Percentiles rank a stretch among this genome's conserved stretches.
phyloP scores from a whole-genome alignment of 805 yeast genomes.

The Wickerhamomyces bisporus region DNA sequence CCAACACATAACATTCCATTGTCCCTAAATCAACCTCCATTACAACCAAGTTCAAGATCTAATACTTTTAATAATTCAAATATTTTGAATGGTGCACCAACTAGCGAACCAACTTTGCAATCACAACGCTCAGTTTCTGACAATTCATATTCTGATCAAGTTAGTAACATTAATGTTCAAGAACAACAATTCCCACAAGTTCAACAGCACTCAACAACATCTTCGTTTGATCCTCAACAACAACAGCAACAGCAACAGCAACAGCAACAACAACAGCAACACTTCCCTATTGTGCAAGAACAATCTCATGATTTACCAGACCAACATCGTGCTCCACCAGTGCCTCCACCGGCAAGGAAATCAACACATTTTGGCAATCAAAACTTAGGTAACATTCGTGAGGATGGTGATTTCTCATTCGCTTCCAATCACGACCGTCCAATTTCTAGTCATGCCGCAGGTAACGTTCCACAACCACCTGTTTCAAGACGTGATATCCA shows the following conservation, averaged over 20 bases:
- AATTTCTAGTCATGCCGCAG: too few relatives aligned
- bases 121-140: conserved; percentile 1
- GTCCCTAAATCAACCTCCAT: conserved; percentile 30
- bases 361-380: conserved; percentile 24
- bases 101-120: not conserved
- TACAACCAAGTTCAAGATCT: conserved; percentile 29
- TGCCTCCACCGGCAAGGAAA: conserved; percentile 54
- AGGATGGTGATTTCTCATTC: conserved; percentile 21
- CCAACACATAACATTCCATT: conserved; percentile 10
- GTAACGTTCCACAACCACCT: conserved; percentile 13
- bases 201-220: not conserved
- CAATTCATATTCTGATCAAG: conserved; percentile 12
- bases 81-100: conserved; percentile 2
- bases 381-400: conserved; percentile 26
- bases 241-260: conserved; percentile 10
- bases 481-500: conserved; percentile 34
- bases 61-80: conserved; percentile 9
- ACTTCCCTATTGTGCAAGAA: too few relatives aligned
- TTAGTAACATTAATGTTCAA: conserved; percentile 12
- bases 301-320: too few relatives aligned
- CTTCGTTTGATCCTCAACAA: not conserved
- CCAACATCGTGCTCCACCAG: conserved; percentile 40
- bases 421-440: conserved; percentile 3
- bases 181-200: conserved; percentile 4
- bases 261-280: too few relatives aligned